These are phyloP conservation scores for Venustampulla echinocandica DNA, from an alignment of 495 filamentous ascomycete genomes.

Conservation along the genomic window DNA sequence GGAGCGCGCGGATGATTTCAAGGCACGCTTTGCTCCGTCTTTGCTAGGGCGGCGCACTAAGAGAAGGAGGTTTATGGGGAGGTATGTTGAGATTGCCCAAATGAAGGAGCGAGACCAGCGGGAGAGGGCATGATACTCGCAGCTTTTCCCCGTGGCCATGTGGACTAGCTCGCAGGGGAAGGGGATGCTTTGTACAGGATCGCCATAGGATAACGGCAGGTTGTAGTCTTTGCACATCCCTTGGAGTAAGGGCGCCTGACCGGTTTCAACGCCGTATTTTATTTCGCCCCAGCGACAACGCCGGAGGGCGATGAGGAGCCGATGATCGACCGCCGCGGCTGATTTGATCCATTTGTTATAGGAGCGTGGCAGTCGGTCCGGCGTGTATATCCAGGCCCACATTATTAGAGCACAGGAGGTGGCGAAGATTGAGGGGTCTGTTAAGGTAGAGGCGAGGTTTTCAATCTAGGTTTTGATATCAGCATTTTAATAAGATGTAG, in stretches of 20 bases:
- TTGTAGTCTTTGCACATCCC: constrained; percentile 67
- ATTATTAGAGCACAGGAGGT: constrained; percentile 72
- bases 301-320: constrained; percentile 67
- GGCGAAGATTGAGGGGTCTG: constrained; percentile 69
- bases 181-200: constrained; percentile 62
- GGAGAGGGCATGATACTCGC: constrained; percentile 66
- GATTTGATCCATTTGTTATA: constrained; percentile 84
- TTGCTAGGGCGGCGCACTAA: constrained; percentile 45
- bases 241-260: constrained; percentile 59
- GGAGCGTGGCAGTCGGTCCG: constrained; percentile 56
- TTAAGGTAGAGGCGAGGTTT: constrained; percentile 38
- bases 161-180: constrained; percentile 88
- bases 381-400: constrained; percentile 79
- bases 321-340: constrained; percentile 68
- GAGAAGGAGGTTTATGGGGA: constrained; percentile 68
- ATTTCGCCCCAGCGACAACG: constrained; percentile 54
- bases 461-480: constrained; percentile 29
- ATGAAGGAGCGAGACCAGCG: constrained; percentile 65
- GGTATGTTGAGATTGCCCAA: constrained; percentile 70
- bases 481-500: not conserved
- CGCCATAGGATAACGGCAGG: constrained; percentile 64
- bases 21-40: constrained; percentile 34
- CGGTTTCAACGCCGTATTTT: constrained; percentile 71
- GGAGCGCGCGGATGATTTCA: constrained; percentile 57
- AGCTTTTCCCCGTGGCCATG: constrained; percentile 66